Percentiles rank a stretch among this genome's conserved stretches.
Evolutionary conservation across 805 yeast genomes (phyloP).

Genomic region (Sugiyamaella marilandica): DNA sequence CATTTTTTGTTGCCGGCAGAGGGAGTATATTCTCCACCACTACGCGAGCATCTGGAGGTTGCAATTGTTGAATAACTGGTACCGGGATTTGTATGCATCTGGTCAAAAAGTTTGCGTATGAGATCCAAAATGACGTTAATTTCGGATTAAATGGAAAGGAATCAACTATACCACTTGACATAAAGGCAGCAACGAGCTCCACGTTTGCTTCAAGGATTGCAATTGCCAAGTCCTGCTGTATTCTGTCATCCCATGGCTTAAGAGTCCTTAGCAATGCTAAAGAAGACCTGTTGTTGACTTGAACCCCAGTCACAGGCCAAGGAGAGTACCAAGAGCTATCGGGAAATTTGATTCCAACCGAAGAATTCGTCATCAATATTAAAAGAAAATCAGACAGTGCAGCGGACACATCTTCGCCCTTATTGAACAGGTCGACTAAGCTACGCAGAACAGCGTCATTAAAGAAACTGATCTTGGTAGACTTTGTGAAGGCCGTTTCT

Average conservation of each 20-base stretch:
- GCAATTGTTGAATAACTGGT: conserved; percentile 35
- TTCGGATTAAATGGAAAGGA: conserved; percentile 64
- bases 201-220: conserved; percentile 50
- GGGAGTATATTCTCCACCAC: conserved; percentile 61
- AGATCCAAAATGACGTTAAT: conserved; percentile 76
- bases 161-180: conserved; percentile 20
- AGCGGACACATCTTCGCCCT: conserved; percentile 29
- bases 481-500: conserved; percentile 58
- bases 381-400: conserved; percentile 43
- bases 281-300: conserved; percentile 62
- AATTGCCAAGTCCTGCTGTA: conserved; percentile 53
- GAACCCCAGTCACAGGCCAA: conserved; percentile 10
- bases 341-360: conserved; percentile 30
- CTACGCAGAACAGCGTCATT: conserved; percentile 70
- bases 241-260: conserved; percentile 76
- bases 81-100: conserved; percentile 55
- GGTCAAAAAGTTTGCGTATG: conserved; percentile 58
- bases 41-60: conserved; percentile 34
- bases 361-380: conserved; percentile 43
- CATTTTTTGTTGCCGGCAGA: conserved; percentile 51
- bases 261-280: conserved; percentile 57
- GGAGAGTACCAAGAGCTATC: conserved; percentile 30
- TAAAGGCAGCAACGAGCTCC: conserved; percentile 70
- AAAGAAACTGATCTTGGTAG: conserved; percentile 68
- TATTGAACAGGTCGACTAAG: conserved; percentile 48